A percentile compares a stretch with the other conserved stretches of the same genome.
phyloP scores from a whole-genome alignment of 2,329 filamentous ascomycete species.

The Lizonia empirigonia region DNA sequence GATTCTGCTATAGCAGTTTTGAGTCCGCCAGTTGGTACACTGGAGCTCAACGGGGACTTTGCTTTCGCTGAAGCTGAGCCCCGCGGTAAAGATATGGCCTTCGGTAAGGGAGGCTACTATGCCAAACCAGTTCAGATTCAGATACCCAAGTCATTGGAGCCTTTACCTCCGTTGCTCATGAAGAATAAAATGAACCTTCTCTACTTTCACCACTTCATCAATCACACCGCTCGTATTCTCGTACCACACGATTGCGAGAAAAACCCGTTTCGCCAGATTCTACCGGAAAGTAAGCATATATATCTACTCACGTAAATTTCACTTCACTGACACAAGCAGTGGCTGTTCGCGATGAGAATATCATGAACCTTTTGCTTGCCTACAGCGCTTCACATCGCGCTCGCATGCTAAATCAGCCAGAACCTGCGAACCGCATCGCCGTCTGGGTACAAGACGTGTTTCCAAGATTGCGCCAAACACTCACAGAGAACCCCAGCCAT shows the following conservation, averaged over 20 bases:
- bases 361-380: conserved; percentile 77
- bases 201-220: conserved; percentile 75
- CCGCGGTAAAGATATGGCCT: conserved; percentile 58
- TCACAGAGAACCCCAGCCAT: conserved; percentile 56
- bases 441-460: conserved; percentile 81
- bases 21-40: conserved; percentile 39
- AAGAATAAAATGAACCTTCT: conserved; percentile 82
- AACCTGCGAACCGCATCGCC: conserved; percentile 78
- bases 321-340: conserved; percentile 51
- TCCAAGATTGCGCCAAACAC: conserved; percentile 70
- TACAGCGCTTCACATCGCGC: conserved; percentile 86
- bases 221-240: conserved; percentile 75
- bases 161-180: conserved; percentile 62
- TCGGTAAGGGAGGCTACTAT: conserved; percentile 71
- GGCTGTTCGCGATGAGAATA: conserved; percentile 71
- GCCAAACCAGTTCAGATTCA: conserved; percentile 69
- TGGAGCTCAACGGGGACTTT: conserved; percentile 43
- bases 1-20: conserved; percentile 63
- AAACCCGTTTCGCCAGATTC: conserved; percentile 64
- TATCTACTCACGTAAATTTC: too few species aligned
- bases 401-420: conserved; percentile 72
- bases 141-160: conserved; percentile 62
- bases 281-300: conserved; percentile 63
- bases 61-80: conserved; percentile 42
- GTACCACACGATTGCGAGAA: conserved; percentile 66